Conservation (phyloP, 192 early-diverging fungal genomes). For the Coemansia guatemalensis region DNA sequence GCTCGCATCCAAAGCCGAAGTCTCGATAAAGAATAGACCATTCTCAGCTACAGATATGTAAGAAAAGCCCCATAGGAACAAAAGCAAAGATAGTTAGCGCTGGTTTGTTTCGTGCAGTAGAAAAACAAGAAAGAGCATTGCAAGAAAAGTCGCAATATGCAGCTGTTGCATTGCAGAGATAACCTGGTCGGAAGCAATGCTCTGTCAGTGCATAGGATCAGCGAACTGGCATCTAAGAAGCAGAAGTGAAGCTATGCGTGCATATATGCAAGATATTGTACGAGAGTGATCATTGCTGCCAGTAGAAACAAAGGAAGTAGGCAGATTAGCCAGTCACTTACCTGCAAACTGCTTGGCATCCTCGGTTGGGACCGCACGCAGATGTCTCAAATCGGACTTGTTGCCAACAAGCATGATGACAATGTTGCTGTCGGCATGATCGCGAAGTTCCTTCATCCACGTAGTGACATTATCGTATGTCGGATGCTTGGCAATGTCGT, state of each 20-base stretch:
- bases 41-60: constrained; percentile 71
- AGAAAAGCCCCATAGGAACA: not conserved
- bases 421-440: constrained; percentile 98
- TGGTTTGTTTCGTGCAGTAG: not conserved
- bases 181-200: no score
- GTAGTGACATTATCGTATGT: constrained; percentile 96
- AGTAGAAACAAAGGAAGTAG: no score
- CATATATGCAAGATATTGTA: no score
- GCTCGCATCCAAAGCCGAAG: constrained; percentile 93
- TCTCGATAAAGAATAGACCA: constrained; percentile 95
- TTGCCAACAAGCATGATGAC: constrained; percentile 99
- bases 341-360: constrained; percentile 96
- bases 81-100: constrained; percentile 7
- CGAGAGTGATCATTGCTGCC: no score
- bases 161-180: no score
- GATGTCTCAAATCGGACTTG: constrained; percentile 97
- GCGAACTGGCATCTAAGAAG: no score
- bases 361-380: constrained; percentile 94
- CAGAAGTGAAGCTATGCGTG: no score
- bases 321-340: constrained; percentile 21
- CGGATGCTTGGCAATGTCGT: constrained; percentile 95
- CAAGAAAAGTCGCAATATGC: no score
- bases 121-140: no score
- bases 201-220: no score
- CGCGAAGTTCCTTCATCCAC: constrained; percentile 98